Conservation (phyloP, 495 filamentous ascomycete species). For the Lasiosphaeris hirsuta region DNA sequence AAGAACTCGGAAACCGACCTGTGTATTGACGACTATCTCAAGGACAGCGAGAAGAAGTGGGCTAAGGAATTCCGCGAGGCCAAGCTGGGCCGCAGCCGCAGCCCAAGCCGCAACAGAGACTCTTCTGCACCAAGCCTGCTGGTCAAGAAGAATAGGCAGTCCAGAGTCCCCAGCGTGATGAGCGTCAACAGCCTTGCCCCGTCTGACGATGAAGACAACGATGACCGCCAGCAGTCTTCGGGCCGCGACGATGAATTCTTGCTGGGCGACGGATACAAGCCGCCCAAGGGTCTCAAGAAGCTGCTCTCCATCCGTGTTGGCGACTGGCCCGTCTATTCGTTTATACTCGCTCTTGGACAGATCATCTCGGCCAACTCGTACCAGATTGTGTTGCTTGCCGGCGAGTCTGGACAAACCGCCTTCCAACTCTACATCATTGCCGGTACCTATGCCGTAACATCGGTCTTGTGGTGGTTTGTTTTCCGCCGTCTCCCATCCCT, state of each 20-base stretch:
- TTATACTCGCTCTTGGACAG: slow-evolving; percentile 66
- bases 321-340: slow-evolving; percentile 70
- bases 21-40: slow-evolving; percentile 62
- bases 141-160: slow-evolving; percentile 21
- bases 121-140: slow-evolving; percentile 11
- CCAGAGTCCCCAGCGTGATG: slow-evolving; percentile 20
- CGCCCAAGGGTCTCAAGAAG: slow-evolving; percentile 60
- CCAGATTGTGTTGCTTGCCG: slow-evolving; percentile 63
- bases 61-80: slow-evolving; percentile 47
- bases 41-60: slow-evolving; percentile 61
- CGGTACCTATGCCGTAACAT: slow-evolving; percentile 55
- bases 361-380: slow-evolving; percentile 66
- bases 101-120: slow-evolving; percentile 17
- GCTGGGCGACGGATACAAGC: slow-evolving; percentile 62
- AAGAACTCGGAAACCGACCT: slow-evolving; percentile 56
- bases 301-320: slow-evolving; percentile 24
- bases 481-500: slow-evolving; percentile 23
- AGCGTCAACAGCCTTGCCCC: slow-evolving; percentile 31
- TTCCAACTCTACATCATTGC: slow-evolving; percentile 59
- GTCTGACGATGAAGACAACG: slow-evolving; percentile 22
- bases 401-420: slow-evolving; percentile 56
- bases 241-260: slow-evolving; percentile 49
- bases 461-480: slow-evolving; percentile 50
- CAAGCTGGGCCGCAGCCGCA: slow-evolving; percentile 22
- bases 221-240: slow-evolving; percentile 1